Percentiles rank a stretch among this genome's conserved stretches.
Evolutionary conservation across 305 asterid genomes (phyloP).

Genomic region (Rubia peregrina): DNA sequence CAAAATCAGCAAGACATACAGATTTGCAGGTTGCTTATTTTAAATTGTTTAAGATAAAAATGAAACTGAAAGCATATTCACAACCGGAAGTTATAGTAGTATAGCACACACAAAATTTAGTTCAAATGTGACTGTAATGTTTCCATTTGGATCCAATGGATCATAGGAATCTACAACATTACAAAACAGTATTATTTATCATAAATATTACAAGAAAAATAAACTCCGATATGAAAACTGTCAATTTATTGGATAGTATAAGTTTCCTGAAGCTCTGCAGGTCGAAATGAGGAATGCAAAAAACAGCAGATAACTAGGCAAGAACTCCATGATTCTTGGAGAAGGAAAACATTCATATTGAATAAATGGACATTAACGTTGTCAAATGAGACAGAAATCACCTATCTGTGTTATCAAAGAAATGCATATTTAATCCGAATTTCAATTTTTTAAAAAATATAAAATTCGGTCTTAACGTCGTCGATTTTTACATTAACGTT

Average conservation of each 20-base stretch:
- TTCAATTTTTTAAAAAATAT: too few relatives aligned
- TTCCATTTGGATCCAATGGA: constrained; percentile 70
- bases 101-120: too few relatives aligned
- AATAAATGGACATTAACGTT: constrained; percentile 22
- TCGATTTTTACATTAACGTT: too few relatives aligned
- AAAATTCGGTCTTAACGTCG: too few relatives aligned
- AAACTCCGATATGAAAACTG: background rate
- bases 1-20: too few relatives aligned
- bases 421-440: constrained; percentile 3
- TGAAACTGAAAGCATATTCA: too few relatives aligned
- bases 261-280: constrained; percentile 43
- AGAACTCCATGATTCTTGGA: constrained; percentile 28
- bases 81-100: too few relatives aligned
- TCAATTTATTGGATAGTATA: background rate
- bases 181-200: constrained; percentile 6
- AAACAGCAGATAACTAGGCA: constrained; percentile 16
- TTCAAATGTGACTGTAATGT: constrained; percentile 48
- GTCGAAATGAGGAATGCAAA: constrained; percentile 23
- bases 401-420: background rate
- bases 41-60: too few relatives aligned
- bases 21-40: too few relatives aligned
- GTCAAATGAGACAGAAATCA: constrained; percentile 12
- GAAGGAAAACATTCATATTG: constrained; percentile 6
- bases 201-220: background rate
- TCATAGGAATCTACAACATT: constrained; percentile 54